A percentile compares a stretch with the other conserved stretches of the same genome.
Evolutionary conservation across 805 yeast species (phyloP).

Genomic region (Scheffersomyces ergatensis): DNA sequence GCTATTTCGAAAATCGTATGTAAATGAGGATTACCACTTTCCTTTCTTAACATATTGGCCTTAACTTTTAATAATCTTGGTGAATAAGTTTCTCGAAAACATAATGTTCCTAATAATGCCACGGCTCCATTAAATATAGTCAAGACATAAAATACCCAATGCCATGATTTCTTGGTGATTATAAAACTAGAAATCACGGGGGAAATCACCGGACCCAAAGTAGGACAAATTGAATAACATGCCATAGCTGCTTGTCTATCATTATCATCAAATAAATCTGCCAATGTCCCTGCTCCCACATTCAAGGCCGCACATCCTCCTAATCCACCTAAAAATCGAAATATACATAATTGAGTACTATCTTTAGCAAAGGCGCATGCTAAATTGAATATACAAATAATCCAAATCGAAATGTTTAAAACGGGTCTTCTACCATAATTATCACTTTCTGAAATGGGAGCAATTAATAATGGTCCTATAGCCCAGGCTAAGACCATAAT

Average conservation of each 20-base stretch:
- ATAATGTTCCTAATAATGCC: conserved; percentile 13
- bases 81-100: conserved; percentile 28
- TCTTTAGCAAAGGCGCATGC: conserved; percentile 62
- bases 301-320: conserved; percentile 67
- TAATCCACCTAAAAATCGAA: conserved; percentile 63
- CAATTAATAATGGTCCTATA: conserved; percentile 59
- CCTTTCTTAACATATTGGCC: conserved; percentile 22
- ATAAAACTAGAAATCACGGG: conserved; percentile 26
- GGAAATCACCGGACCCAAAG: conserved; percentile 28
- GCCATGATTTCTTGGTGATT: conserved; percentile 12
- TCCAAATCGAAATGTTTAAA: conserved; percentile 48
- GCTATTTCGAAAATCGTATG: conserved; percentile 42
- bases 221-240: conserved; percentile 25
- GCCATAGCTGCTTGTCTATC: conserved; percentile 42
- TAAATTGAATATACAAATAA: conserved; percentile 48
- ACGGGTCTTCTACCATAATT: conserved; percentile 57
- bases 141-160: conserved; percentile 27
- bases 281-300: conserved; percentile 67
- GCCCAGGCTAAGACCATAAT: conserved; percentile 73
- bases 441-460: conserved; percentile 65
- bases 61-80: conserved; percentile 21
- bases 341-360: conserved; percentile 58
- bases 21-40: conserved; percentile 32
- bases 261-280: conserved; percentile 55
- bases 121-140: conserved; percentile 21